Percentiles rank a stretch among this genome's conserved stretches.
Conservation (phyloP, 139 green algal genomes). For the Protoeuglena noctilucae region DNA sequence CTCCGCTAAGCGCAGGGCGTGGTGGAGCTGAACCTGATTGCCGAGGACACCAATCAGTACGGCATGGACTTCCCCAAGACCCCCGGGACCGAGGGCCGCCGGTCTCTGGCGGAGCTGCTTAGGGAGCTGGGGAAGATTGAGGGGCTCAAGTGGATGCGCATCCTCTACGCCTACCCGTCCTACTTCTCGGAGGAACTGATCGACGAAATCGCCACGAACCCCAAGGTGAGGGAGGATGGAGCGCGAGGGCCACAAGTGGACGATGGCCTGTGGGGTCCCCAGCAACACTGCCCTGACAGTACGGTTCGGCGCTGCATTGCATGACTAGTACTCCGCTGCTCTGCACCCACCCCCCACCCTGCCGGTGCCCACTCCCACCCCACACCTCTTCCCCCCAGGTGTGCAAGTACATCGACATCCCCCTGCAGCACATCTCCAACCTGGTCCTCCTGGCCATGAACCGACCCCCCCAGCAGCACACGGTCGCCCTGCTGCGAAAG, state of each 20-base stretch:
- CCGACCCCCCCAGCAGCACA: conserved; percentile 48
- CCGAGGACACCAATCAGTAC: conserved; percentile 73
- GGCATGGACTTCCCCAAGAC: conserved; percentile 43
- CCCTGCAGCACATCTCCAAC: conserved; percentile 81
- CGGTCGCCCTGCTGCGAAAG: conserved; percentile 46
- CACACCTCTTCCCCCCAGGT: conserved; percentile 28
- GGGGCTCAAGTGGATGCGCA: conserved; percentile 62
- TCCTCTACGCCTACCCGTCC: conserved; percentile 75
- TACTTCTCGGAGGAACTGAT: conserved; percentile 64
- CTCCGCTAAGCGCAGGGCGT: conserved; percentile 41
- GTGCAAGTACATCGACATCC: conserved; percentile 91
- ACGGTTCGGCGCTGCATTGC: too few species aligned
- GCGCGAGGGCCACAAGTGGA: too few species aligned
- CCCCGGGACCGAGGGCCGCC: conserved; percentile 30
- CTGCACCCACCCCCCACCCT: too few species aligned
- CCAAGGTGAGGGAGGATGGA: conserved; percentile 50
- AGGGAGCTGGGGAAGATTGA: conserved; percentile 46
- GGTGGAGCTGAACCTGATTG: conserved; percentile 72
- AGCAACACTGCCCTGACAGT: too few species aligned
- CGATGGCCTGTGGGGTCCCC: too few species aligned
- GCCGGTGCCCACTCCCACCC: neutral
- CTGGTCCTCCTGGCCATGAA: conserved; percentile 73
- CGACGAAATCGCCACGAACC: conserved; percentile 66
- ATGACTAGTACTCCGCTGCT: too few species aligned
- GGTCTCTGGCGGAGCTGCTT: conserved; percentile 59